Evolutionary conservation across 1,139 yeast genomes (phyloP).

Genomic region (Candida frijolesensis): DNA sequence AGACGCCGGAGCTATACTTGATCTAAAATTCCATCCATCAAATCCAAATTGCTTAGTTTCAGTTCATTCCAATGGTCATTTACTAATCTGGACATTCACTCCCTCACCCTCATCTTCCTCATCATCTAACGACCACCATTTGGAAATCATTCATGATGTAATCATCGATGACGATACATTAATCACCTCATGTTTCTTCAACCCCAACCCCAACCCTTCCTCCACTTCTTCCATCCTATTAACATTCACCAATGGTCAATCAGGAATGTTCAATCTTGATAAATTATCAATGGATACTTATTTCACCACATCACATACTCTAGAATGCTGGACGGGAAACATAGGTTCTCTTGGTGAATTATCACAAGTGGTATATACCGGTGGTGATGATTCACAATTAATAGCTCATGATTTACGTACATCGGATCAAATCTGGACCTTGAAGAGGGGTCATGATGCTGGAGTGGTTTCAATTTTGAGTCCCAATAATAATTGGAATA

Average conservation of each 20-base stretch:
- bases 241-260: slow-evolving; percentile 64
- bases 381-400: slow-evolving; percentile 85
- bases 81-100: slow-evolving; percentile 60
- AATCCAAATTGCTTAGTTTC: slow-evolving; percentile 53
- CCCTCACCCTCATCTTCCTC: background rate
- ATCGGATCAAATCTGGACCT: slow-evolving; percentile 52
- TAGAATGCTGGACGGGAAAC: slow-evolving; percentile 90
- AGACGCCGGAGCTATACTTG: slow-evolving; percentile 75
- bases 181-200: slow-evolving; percentile 69
- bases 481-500: slow-evolving; percentile 42
- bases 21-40: slow-evolving; percentile 64
- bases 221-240: slow-evolving; percentile 31
- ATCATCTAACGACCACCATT: no score
- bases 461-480: slow-evolving; percentile 83
- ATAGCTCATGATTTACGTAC: slow-evolving; percentile 75
- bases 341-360: slow-evolving; percentile 63
- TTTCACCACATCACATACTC: slow-evolving; percentile 47
- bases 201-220: slow-evolving; percentile 35
- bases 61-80: slow-evolving; percentile 80
- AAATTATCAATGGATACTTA: slow-evolving; percentile 13
- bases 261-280: slow-evolving; percentile 34
- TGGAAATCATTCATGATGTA: slow-evolving; percentile 29
- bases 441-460: slow-evolving; percentile 69
- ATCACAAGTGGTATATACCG: slow-evolving; percentile 68
- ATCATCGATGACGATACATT: slow-evolving; percentile 51